Evolutionary conservation across 2,329 filamentous ascomycete species (phyloP), one percentile per base, ranked within the genome.

Genomic region (Claviceps purpurea): DNA sequence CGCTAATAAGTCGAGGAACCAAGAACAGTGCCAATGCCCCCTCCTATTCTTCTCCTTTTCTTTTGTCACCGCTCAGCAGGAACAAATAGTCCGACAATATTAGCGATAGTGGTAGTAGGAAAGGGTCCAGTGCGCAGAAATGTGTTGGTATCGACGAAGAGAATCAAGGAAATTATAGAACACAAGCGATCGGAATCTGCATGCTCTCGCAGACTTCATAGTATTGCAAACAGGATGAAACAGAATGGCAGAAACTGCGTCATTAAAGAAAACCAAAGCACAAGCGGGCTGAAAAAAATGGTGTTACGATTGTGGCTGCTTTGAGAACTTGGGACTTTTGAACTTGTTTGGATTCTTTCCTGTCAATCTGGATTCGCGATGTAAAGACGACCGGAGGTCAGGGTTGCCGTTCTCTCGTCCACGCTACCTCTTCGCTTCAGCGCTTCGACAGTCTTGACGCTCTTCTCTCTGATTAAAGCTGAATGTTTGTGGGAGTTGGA

Each of bases 291-390:
- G 22, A 18, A 3, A 39, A 34, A 24, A 5, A 14, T 8, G 24
- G 30, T 34, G 26, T 30, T 30, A 30, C 26, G 26, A 30, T 8
- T 10, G 26, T 10, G 26, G 8, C 26, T 34, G 30, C 30, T 34
- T 34, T 34, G 30, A 34, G 10, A 4, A 11, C 11, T 34, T 1
- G 30, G 10, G 10, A 34, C 26, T 37, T 14, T 38, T 47, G 3
- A 2, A n/a, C 10, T 13, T 49, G 20, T 24, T 16, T 13, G n/a
- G 5, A 10, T 16, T 16, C n/a, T 38, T 18, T 13, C 38, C 10
- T 34, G 30, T 58, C 69, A 78, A 67, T 93, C 88, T 18, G 88
- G 88, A 67, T 94, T 94, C 60, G 88, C 88, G 62, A 94, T 89
- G 67, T 87, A 93, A 54, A 94, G 75, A 56, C 87, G 78, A 48